Conservation (phyloP, 805 yeast genomes). For the Myxozyma sirexii region DNA sequence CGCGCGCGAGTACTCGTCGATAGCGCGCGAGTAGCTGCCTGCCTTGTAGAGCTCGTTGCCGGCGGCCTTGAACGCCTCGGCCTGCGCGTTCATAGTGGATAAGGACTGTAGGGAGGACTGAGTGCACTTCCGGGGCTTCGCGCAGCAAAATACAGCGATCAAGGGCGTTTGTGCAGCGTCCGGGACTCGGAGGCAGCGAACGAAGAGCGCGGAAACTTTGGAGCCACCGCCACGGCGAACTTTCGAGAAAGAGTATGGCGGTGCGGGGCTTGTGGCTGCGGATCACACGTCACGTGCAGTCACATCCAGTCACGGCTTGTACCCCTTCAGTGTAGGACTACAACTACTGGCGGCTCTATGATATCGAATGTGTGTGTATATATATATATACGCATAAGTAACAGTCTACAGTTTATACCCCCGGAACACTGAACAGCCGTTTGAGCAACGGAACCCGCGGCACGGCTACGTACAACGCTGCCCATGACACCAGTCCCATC, state of each 20-base stretch:
- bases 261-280: neutral
- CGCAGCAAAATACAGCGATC: neutral
- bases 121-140: too few relatives aligned
- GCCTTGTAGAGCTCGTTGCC: slow-evolving; percentile 47
- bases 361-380: too few relatives aligned
- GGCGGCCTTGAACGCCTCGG: slow-evolving; percentile 38
- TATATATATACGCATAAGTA: neutral
- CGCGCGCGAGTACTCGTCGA: slow-evolving; percentile 36
- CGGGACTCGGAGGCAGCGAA: neutral
- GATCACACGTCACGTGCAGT: neutral
- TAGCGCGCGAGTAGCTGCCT: slow-evolving; percentile 45
- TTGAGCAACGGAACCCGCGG: slow-evolving; percentile 13
- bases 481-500: slow-evolving; percentile 28
- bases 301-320: too few relatives aligned
- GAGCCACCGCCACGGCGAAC: slow-evolving; percentile 11
- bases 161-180: neutral
- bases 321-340: neutral
- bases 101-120: too few relatives aligned
- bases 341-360: too few relatives aligned
- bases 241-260: slow-evolving; percentile 10
- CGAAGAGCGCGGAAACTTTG: slow-evolving; percentile 3
- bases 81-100: neutral
- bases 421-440: slow-evolving; percentile 26
- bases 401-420: slow-evolving; percentile 6
- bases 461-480: slow-evolving; percentile 22